These are phyloP conservation scores for Nannochloropsis salina DNA, from an alignment of 108 stramenopile species.

Conservation along the genomic window DNA sequence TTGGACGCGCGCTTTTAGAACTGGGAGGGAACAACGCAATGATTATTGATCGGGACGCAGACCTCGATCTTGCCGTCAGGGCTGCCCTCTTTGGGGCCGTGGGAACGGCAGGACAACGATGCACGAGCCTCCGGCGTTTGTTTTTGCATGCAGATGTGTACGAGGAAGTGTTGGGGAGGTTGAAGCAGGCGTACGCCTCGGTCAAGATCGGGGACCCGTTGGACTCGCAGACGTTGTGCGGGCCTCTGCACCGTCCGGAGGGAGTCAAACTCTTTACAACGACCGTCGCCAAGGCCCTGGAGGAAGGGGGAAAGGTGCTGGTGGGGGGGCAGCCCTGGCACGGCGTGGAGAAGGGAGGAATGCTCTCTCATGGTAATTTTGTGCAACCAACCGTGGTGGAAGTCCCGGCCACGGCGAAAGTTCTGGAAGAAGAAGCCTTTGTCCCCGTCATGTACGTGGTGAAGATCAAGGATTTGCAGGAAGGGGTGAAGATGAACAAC, in stretches of 20 bases:
- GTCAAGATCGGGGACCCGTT: conserved; percentile 47
- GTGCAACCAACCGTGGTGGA: conserved; percentile 47
- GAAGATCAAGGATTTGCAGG: conserved; percentile 41
- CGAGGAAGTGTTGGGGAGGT: conserved; percentile 40
- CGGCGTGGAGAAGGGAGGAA: background rate
- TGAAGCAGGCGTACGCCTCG: conserved; percentile 36
- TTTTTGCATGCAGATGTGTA: conserved; percentile 49
- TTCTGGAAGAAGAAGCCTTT: conserved; percentile 51
- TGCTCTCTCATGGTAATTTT: conserved; percentile 35
- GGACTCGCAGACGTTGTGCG: conserved; percentile 39
- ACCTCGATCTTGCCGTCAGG: conserved; percentile 46
- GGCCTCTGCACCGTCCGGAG: conserved; percentile 39
- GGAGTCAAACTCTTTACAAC: conserved; percentile 26
- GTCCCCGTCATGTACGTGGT: conserved; percentile 48
- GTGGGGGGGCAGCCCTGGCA: conserved; percentile 31
- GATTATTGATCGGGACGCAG: conserved; percentile 41
- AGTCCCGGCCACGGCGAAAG: conserved; percentile 24
- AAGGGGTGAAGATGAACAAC: conserved; percentile 48
- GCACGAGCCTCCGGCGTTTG: conserved; percentile 51
- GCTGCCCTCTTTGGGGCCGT: conserved; percentile 50
- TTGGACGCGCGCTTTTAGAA: conserved; percentile 44
- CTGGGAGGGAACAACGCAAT: conserved; percentile 51
- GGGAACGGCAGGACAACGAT: conserved; percentile 56
- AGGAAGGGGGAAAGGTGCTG: conserved; percentile 34
- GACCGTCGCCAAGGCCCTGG: conserved; percentile 22